Conservation (phyloP, 371 early-diverging fungal genomes). For the Saksenaea vasiformis region DNA sequence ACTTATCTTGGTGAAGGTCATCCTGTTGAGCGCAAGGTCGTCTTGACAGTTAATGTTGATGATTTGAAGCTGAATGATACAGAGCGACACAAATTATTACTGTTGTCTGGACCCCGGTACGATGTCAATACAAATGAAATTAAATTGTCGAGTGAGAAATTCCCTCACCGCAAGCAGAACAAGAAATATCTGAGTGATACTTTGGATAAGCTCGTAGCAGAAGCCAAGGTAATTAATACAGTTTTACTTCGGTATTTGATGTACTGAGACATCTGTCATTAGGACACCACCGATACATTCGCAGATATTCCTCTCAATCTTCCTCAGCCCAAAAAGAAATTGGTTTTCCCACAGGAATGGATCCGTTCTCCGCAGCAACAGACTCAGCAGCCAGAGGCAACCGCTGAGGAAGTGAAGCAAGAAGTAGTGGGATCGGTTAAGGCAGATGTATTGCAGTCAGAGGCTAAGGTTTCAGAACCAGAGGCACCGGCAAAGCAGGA, state of each 20-base stretch:
- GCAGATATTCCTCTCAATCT: slow-evolving; percentile 64
- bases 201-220: slow-evolving; percentile 54
- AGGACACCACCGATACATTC: slow-evolving; percentile 55
- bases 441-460: not conserved
- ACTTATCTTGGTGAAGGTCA: slow-evolving; percentile 66
- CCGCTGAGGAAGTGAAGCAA: not conserved
- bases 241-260: too few relatives aligned
- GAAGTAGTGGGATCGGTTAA: not conserved
- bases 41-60: slow-evolving; percentile 55
- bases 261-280: too few relatives aligned
- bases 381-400: slow-evolving; percentile 1
- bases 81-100: slow-evolving; percentile 60
- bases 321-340: slow-evolving; percentile 57
- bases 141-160: slow-evolving; percentile 65
- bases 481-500: too few relatives aligned
- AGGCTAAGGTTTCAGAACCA: not conserved
- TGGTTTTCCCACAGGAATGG: slow-evolving; percentile 71
- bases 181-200: slow-evolving; percentile 65
- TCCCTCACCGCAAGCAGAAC: slow-evolving; percentile 67
- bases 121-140: slow-evolving; percentile 54
- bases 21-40: slow-evolving; percentile 63
- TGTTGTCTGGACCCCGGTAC: slow-evolving; percentile 64
- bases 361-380: slow-evolving; percentile 31
- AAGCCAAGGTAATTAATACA: slow-evolving; percentile 52
- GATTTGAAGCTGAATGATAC: slow-evolving; percentile 51